Conservation (phyloP, 768 basidiomycete species). For the Lyophyllum atratum region DNA sequence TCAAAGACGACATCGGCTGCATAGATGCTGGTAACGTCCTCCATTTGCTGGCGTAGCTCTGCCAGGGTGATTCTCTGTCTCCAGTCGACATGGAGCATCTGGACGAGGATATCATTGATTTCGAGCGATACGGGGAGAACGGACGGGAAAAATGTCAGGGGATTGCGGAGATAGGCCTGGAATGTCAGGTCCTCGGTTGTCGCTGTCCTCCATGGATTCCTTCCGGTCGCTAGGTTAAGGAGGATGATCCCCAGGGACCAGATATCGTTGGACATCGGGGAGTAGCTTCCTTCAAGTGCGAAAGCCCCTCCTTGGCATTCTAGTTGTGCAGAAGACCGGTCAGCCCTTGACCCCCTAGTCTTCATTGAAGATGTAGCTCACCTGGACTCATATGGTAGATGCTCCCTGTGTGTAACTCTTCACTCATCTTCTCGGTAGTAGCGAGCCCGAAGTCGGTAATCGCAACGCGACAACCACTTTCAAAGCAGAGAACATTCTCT, state of each 20-base stretch:
- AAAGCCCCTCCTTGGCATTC: conserved; percentile 86
- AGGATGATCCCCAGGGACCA: conserved; percentile 98
- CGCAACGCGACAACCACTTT: conserved; percentile 73
- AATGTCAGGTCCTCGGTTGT: conserved; percentile 83
- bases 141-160: conserved; percentile 76
- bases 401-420: conserved; percentile 93
- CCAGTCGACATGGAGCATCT: conserved; percentile 76
- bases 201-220: conserved; percentile 96
- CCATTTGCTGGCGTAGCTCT: conserved; percentile 59
- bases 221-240: conserved; percentile 90
- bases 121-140: conserved; percentile 81
- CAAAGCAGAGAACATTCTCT: conserved; percentile 90
- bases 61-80: conserved; percentile 48
- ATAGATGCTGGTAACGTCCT: conserved; percentile 65
- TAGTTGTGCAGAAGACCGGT: conserved; percentile 34
- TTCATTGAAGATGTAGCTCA: conserved; percentile 28
- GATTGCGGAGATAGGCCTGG: conserved; percentile 81
- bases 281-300: conserved; percentile 68
- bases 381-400: conserved; percentile 99
- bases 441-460: conserved; percentile 96
- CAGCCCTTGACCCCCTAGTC: conserved; percentile 4
- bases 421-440: conserved; percentile 81
- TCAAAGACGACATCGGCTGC: conserved; percentile 76
- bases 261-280: conserved; percentile 87
- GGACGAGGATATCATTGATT: conserved; percentile 72